phyloP scores from a whole-genome alignment of 805 yeast species.

The Osmozyma mogii region DNA sequence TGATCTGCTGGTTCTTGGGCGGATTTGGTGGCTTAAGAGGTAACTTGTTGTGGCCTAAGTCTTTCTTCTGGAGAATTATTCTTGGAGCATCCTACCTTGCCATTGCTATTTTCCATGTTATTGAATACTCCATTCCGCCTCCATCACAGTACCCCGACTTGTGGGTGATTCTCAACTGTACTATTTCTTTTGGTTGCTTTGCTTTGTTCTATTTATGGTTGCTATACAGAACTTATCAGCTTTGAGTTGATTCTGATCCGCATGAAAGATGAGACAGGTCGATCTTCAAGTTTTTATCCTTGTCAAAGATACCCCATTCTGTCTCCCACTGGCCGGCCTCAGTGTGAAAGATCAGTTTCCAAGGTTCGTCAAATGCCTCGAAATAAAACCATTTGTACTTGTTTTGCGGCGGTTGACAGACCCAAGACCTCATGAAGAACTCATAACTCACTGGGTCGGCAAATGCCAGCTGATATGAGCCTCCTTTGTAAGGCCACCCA shows the following conservation, averaged over 20 bases:
- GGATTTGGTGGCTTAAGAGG: conserved; percentile 38
- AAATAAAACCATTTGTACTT: conserved; percentile 49
- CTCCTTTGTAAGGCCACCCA: conserved; percentile 71
- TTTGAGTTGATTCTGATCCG: conserved; percentile 2
- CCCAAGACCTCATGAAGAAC: conserved; percentile 42
- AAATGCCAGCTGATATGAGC: conserved; percentile 33
- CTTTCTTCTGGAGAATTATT: conserved; percentile 19
- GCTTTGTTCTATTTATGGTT: conserved; percentile 77
- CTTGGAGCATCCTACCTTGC: conserved; percentile 28
- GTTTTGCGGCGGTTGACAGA: conserved; percentile 35
- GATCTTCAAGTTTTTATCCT: conserved; percentile 41
- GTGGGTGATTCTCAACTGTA: conserved; percentile 72
- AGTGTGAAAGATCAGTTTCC: conserved; percentile 50
- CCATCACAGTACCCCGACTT: conserved; percentile 70
- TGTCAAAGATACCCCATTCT: conserved; percentile 60
- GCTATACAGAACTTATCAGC: conserved; percentile 36
- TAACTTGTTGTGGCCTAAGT: conserved; percentile 17
- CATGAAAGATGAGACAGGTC: too few relatives aligned
- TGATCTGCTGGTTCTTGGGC: conserved; percentile 78
- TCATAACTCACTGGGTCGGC: conserved; percentile 42
- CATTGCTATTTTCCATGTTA: conserved; percentile 42
- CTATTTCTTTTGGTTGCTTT: conserved; percentile 72
- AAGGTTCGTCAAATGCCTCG: conserved; percentile 69
- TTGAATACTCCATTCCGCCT: conserved; percentile 45
- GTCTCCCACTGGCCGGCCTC: conserved; percentile 52